These are phyloP conservation scores for Arabidopsis thaliana DNA, from an alignment of 345 rosid genomes.

Conservation along the genomic window DNA sequence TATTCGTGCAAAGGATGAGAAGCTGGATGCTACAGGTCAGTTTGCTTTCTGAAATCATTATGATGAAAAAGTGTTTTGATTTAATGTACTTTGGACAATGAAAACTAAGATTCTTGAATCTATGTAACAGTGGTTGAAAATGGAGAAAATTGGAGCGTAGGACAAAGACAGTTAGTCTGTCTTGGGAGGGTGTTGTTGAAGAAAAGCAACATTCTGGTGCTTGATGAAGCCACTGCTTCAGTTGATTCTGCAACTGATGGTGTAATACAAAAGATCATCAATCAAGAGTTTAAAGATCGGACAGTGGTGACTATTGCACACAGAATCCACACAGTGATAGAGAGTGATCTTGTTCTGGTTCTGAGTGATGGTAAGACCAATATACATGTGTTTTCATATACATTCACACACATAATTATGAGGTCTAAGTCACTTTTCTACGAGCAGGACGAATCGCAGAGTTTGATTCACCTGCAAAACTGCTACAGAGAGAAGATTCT, in stretches of 20 bases:
- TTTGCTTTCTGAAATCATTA: conserved; percentile 7
- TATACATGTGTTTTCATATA: conserved; percentile 2
- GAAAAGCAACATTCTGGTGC: conserved; percentile 82
- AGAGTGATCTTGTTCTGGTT: conserved; percentile 88
- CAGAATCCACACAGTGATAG: conserved; percentile 88
- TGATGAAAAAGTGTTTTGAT: background rate
- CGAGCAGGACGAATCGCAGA: conserved; percentile 87
- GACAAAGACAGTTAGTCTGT: conserved; percentile 85
- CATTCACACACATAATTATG: background rate
- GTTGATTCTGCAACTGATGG: conserved; percentile 95
- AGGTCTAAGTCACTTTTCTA: conserved; percentile 6
- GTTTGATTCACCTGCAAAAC: conserved; percentile 71
- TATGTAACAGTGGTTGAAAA: conserved; percentile 70
- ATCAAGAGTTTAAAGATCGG: conserved; percentile 72
- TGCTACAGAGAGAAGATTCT: conserved; percentile 76
- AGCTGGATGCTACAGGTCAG: conserved; percentile 74
- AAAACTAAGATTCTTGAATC: conserved; percentile 28
- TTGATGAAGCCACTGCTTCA: conserved; percentile 94
- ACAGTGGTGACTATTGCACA: conserved; percentile 97
- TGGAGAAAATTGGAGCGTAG: conserved; percentile 95
- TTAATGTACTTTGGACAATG: background rate
- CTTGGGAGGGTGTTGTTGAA: conserved; percentile 87
- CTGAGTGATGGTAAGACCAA: conserved; percentile 84
- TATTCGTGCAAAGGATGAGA: conserved; percentile 68
- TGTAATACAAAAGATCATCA: conserved; percentile 76